Percentiles rank a stretch among this genome's conserved stretches.
Conservation (phyloP, 2,329 filamentous ascomycete genomes). For the Neonectria sp. region DNA sequence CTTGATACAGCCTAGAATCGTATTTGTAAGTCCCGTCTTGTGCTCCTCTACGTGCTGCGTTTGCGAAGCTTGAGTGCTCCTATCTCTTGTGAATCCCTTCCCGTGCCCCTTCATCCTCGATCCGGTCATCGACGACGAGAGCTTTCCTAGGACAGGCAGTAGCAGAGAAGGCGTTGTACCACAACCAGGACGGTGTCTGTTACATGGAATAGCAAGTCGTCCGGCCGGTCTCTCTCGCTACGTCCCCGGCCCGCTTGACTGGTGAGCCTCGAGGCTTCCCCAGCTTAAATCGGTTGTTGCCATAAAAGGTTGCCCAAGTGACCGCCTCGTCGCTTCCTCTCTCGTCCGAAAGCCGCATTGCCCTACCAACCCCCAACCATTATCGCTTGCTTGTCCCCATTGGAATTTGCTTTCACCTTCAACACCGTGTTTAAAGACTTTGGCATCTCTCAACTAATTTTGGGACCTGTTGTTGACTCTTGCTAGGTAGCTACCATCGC, state of each 20-base stretch:
- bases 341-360: background rate
- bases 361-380: background rate
- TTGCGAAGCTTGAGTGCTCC: constrained; percentile 11
- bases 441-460: background rate
- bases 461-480: constrained; percentile 6
- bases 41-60: constrained; percentile 13
- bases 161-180: background rate
- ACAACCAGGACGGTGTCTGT: background rate
- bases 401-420: background rate
- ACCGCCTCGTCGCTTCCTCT: background rate
- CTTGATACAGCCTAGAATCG: constrained; percentile 20
- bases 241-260: background rate
- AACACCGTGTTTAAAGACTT: background rate
- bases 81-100: background rate
- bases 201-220: constrained; percentile 1
- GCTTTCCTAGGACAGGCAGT: background rate
- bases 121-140: background rate
- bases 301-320: background rate
- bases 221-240: constrained; percentile 2
- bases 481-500: background rate
- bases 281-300: background rate
- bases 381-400: background rate
- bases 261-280: background rate
- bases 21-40: constrained; percentile 34
- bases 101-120: background rate